phyloP scores from a whole-genome alignment of 2,329 filamentous ascomycete genomes.

The Sarocladium oryzae region DNA sequence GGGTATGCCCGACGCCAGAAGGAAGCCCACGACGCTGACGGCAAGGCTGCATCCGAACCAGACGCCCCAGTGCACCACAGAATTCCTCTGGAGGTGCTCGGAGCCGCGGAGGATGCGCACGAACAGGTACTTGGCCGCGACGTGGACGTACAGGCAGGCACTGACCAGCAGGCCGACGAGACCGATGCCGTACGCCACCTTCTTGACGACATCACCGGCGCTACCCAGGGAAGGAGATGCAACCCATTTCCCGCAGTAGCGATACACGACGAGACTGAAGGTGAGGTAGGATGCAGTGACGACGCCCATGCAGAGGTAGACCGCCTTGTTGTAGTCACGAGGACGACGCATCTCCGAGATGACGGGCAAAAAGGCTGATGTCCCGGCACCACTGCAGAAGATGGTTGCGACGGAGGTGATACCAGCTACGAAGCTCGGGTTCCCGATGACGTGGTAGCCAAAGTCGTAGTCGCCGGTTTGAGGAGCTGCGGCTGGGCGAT shows the following conservation, averaged over 20 bases:
- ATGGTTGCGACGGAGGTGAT: conserved; percentile 54
- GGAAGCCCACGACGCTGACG: conserved; percentile 22
- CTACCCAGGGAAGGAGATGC: conserved; percentile 55
- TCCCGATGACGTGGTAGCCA: conserved; percentile 48
- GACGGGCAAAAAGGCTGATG: conserved; percentile 55
- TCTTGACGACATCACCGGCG: conserved; percentile 53
- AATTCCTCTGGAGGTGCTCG: conserved; percentile 28
- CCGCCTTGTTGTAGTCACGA: conserved; percentile 52
- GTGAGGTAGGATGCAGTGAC: conserved; percentile 51
- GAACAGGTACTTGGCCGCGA: conserved; percentile 34
- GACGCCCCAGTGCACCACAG: conserved; percentile 26
- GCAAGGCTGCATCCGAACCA: conserved; percentile 28
- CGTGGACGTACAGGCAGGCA: conserved; percentile 28
- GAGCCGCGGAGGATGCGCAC: conserved; percentile 31
- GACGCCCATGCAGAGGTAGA: conserved; percentile 52
- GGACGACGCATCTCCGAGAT: conserved; percentile 60
- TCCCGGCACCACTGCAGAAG: conserved; percentile 53
- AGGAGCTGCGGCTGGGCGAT: conserved; percentile 55
- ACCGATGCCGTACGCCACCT: conserved; percentile 54
- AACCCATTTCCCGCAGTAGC: conserved; percentile 56
- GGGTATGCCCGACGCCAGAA: conserved; percentile 26
- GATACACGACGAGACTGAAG: conserved; percentile 55
- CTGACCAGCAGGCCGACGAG: conserved; percentile 40
- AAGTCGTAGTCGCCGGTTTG: conserved; percentile 52
- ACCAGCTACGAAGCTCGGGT: conserved; percentile 51